These are phyloP conservation scores for Apostasia shenzhenica DNA, from an alignment of 106 monocot genomes.

Conservation along the genomic window DNA sequence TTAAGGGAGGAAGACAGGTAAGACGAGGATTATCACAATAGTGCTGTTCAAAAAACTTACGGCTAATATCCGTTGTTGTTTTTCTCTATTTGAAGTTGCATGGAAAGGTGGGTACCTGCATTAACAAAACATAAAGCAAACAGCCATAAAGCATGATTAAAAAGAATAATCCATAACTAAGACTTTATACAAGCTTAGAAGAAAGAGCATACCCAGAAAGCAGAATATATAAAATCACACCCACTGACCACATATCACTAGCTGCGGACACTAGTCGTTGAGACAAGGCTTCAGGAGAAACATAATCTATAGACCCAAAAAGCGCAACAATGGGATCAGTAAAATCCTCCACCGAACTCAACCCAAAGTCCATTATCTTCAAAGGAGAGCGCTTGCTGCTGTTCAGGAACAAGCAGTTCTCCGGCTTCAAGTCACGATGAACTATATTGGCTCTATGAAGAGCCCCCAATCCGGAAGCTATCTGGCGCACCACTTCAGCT, in stretches of 20 bases:
- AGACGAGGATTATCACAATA: no score
- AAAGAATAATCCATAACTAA: no score
- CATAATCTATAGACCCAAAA: slow-evolving; percentile 78
- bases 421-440: slow-evolving; percentile 68
- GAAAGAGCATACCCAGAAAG: slow-evolving; percentile 44
- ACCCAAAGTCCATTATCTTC: slow-evolving; percentile 74
- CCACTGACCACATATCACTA: slow-evolving; percentile 78
- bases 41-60: slow-evolving; percentile 21
- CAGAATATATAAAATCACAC: slow-evolving; percentile 65
- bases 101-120: slow-evolving; percentile 59
- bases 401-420: slow-evolving; percentile 53
- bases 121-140: neutral
- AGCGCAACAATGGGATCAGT: slow-evolving; percentile 56
- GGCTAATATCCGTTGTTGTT: slow-evolving; percentile 51
- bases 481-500: slow-evolving; percentile 38
- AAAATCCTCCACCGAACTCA: slow-evolving; percentile 68
- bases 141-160: no score
- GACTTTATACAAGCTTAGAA: neutral
- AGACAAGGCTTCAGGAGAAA: slow-evolving; percentile 59
- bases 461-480: slow-evolving; percentile 40
- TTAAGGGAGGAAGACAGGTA: no score
- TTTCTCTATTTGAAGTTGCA: slow-evolving; percentile 47
- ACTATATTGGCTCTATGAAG: slow-evolving; percentile 50
- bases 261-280: slow-evolving; percentile 31
- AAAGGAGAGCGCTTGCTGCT: slow-evolving; percentile 23